Evolutionary conservation across 2,329 filamentous ascomycete species (phyloP), one percentile per base, ranked within the genome.

Genomic region (Neopestalotiopsis sp.): DNA sequence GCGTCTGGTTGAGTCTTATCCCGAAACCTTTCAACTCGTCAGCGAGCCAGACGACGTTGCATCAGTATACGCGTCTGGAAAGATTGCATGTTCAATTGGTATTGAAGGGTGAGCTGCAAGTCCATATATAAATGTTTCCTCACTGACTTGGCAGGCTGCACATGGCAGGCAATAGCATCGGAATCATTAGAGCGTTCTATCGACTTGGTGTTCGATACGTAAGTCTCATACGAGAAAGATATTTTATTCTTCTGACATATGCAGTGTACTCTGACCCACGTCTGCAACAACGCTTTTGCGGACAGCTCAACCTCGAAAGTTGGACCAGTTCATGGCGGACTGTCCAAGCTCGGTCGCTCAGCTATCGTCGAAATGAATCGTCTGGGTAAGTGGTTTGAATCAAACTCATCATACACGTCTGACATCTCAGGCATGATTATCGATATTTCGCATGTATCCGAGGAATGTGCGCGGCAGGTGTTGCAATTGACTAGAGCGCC

Each of bases 291-390:
- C 53, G 71, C 72, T 1, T 77, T 75, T 56, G 76, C 73, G 5
- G 73, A 76, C 40, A 75, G 72, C 61, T 74, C 73, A 0, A 76
- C 75, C 4, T 73, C 73, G 20, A 72, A 72, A 45, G 61, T 74
- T 56, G 76, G 76, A 0, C 72, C 75, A 10, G 70, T 73, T 5
- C 72, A 77, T 40, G 71, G 74, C 20, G 77, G 78, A 0, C 71
- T 80, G 1, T 78, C 77, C 0, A 69, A 68, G 0, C 73, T 77
- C 0, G 79, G 79, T 0, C 68, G 71, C 14, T 71, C 74, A 4
- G 73, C 75, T 4, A 58, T 81, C 1, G 69, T 71, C 12, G 80
- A 81, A 71, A 80, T 81, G 77, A 81, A 81, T 67, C 72, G 79
- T 4, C 28, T 81, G 2, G 78, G 77, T 28, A 62, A 24, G 70